A percentile compares a stretch with the other conserved stretches of the same genome.
Conservation (phyloP, 176 grass and related monocot genomes). For the Eragrostis nindensis region DNA sequence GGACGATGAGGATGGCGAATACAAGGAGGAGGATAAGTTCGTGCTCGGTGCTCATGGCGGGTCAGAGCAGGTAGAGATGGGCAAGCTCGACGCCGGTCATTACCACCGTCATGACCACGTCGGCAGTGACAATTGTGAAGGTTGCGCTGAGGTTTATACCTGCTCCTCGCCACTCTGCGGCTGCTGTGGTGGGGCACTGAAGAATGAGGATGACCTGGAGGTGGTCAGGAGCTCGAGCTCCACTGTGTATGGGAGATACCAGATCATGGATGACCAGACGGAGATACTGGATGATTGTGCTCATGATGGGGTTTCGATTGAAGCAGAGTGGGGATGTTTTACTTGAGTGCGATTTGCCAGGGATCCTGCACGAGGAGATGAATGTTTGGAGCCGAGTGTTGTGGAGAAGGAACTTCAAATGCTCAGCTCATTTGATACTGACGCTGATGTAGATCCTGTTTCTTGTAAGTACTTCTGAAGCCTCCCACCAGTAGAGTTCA, state of each 20-base stretch:
- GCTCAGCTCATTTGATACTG: conserved; percentile 52
- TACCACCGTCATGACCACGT: conserved; percentile 43
- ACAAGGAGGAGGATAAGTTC: conserved; percentile 75
- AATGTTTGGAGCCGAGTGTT: conserved; percentile 44
- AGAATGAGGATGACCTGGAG: conserved; percentile 33
- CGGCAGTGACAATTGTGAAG: conserved; percentile 41
- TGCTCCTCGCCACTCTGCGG: conserved; percentile 71
- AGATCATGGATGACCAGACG: conserved; percentile 89
- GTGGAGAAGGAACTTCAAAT: conserved; percentile 64
- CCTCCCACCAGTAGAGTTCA: neutral
- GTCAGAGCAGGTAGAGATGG: conserved; percentile 27
- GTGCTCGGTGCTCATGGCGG: conserved; percentile 41
- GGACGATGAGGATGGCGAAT: conserved; percentile 28
- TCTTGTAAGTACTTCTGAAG: conserved; percentile 42
- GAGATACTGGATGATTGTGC: conserved; percentile 80
- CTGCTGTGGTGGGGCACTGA: conserved; percentile 58
- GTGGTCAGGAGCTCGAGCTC: conserved; percentile 50
- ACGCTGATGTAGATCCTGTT: conserved; percentile 34
- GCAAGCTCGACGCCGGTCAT: conserved; percentile 18
- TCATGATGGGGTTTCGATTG: conserved; percentile 47
- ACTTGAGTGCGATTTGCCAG: conserved; percentile 48
- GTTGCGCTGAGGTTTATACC: conserved; percentile 58
- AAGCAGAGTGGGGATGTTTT: conserved; percentile 44
- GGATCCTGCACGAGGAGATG: conserved; percentile 32
- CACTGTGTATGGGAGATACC: conserved; percentile 77